Evolutionary conservation across 1,284 basidiomycete species (phyloP).

Genomic region (Marasmius sp.): DNA sequence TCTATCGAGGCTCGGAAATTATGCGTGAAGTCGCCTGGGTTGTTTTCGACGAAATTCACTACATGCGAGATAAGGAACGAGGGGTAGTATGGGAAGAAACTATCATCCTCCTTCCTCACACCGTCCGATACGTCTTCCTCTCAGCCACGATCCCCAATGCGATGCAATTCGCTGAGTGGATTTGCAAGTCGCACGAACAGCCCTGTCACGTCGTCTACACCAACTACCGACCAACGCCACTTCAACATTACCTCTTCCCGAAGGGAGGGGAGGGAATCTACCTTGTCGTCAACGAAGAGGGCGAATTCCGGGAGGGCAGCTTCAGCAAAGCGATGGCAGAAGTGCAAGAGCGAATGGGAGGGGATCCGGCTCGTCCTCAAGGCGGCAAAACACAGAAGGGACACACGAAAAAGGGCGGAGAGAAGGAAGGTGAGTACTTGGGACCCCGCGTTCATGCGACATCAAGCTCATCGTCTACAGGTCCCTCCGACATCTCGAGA

Average conservation of each 20-base stretch:
- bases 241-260: conserved; percentile 99
- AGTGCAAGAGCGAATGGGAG: conserved; percentile 80
- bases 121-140: conserved; percentile 96
- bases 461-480: conserved; percentile 34
- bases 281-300: conserved; percentile 96
- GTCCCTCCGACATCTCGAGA: conserved; percentile 92
- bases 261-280: conserved; percentile 96
- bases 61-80: conserved; percentile 97
- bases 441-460: not conserved
- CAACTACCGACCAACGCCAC: conserved; percentile 96
- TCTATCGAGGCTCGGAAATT: conserved; percentile 98
- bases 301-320: conserved; percentile 96
- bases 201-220: conserved; percentile 99
- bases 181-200: conserved; percentile 95
- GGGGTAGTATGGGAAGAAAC: conserved; percentile 92
- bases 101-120: conserved; percentile 95
- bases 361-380: conserved; percentile 88
- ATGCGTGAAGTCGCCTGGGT: conserved; percentile 99
- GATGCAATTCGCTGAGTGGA: conserved; percentile 99
- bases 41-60: conserved; percentile 99
- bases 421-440: conserved; percentile 73
- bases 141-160: conserved; percentile 99
- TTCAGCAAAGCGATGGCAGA: conserved; percentile 98
- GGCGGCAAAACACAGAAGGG: conserved; percentile 65
- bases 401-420: conserved; percentile 88